A percentile compares a stretch with the other conserved stretches of the same genome.
These are phyloP conservation scores for Truncatella angustata DNA, from an alignment of 2,329 filamentous ascomycete genomes.

Conservation along the genomic window DNA sequence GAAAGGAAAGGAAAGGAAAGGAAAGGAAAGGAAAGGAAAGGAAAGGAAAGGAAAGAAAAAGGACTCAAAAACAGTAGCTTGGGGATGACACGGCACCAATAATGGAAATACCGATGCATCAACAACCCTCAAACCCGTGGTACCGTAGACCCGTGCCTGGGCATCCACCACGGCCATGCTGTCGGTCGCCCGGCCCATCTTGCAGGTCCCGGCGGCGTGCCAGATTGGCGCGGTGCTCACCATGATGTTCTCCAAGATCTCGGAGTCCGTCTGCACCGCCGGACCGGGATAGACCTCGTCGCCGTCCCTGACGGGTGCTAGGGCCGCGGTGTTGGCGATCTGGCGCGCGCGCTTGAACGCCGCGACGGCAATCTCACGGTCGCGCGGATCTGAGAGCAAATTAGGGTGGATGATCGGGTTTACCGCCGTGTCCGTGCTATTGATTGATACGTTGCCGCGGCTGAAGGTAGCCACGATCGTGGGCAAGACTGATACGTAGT, in stretches of 20 bases:
- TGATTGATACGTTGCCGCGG: conserved; percentile 62
- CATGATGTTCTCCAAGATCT: conserved; percentile 36
- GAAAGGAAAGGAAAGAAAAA: too few relatives aligned
- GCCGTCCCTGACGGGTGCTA: conserved; percentile 43
- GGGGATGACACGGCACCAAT: conserved; percentile 24
- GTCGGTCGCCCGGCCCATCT: conserved; percentile 52
- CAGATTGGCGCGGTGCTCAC: conserved; percentile 34
- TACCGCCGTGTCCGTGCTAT: conserved; percentile 39
- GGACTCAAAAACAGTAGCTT: conserved; percentile 17
- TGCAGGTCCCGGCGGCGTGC: conserved; percentile 52
- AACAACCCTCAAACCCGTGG: conserved; percentile 52
- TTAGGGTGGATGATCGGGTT: conserved; percentile 30
- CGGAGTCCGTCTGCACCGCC: conserved; percentile 35
- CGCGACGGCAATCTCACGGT: conserved; percentile 64
- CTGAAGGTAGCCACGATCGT: conserved; percentile 34
- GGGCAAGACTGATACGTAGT: conserved; percentile 27
- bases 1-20: too few relatives aligned
- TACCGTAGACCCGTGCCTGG: conserved; percentile 51
- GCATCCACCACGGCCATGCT: conserved; percentile 51
- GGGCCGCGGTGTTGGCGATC: conserved; percentile 59
- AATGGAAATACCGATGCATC: conserved; percentile 41
- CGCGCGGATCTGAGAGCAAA: conserved; percentile 31
- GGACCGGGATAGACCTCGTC: conserved; percentile 35
- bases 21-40: too few relatives aligned
- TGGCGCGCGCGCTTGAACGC: conserved; percentile 62